Conservation (phyloP, 495 filamentous ascomycete genomes). For the Podospora pseudopauciseta region DNA sequence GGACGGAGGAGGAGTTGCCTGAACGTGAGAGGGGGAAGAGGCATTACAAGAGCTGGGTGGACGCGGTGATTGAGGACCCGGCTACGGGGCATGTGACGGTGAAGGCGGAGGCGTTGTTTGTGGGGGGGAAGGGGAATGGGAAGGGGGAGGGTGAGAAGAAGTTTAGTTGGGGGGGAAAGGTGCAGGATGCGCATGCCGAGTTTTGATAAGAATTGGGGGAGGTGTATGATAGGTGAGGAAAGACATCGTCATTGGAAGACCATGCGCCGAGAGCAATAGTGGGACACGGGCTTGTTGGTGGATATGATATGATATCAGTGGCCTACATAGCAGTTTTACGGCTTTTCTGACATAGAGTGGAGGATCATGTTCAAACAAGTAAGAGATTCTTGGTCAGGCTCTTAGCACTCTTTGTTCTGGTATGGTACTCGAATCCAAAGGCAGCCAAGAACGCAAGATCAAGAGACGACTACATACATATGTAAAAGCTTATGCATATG, state of each 20-base stretch:
- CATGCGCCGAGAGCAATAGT: background rate
- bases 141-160: slow-evolving; percentile 6
- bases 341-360: background rate
- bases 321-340: background rate
- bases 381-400: background rate
- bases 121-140: slow-evolving; percentile 36
- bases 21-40: slow-evolving; percentile 41
- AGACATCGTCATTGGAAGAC: background rate
- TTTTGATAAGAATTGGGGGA: background rate
- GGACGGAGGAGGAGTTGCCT: slow-evolving; percentile 28
- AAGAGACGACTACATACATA: too few species aligned
- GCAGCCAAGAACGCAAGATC: too few species aligned
- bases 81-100: slow-evolving; percentile 48
- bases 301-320: background rate
- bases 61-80: slow-evolving; percentile 47
- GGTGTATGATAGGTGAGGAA: background rate
- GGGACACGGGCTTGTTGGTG: background rate
- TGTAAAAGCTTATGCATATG: too few species aligned
- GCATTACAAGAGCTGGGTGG: slow-evolving; percentile 57
- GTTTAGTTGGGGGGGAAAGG: slow-evolving; percentile 3
- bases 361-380: background rate
- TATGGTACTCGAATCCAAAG: too few species aligned
- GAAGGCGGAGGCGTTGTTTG: slow-evolving; percentile 59
- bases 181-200: slow-evolving; percentile 1
- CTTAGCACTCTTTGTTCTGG: too few species aligned